A percentile compares a stretch with the other conserved stretches of the same genome.
Evolutionary conservation across 169 alveolate species (phyloP).

Genomic region (Eimeria maxima): DNA sequence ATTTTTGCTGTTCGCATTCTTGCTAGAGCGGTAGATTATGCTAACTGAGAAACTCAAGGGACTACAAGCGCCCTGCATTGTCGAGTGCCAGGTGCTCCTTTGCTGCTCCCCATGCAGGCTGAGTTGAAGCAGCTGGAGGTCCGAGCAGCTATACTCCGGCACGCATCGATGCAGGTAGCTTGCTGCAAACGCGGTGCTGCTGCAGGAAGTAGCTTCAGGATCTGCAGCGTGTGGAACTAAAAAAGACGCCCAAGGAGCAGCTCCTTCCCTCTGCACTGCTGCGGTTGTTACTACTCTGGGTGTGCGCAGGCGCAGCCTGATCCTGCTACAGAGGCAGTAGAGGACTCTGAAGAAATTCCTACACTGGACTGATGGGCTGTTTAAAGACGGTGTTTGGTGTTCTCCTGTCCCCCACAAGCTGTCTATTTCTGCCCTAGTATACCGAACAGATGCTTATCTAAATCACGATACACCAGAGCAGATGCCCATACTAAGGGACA

Average conservation of each 20-base stretch:
- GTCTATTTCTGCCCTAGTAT: not conserved
- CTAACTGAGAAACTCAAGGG: not conserved
- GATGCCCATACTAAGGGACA: too few relatives aligned
- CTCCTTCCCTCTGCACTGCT: not conserved
- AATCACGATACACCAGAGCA: not conserved
- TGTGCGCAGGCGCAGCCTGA: constrained; percentile 50
- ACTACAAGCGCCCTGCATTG: not conserved
- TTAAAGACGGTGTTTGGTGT: not conserved
- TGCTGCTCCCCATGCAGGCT: constrained; percentile 32
- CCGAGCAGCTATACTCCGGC: constrained; percentile 59
- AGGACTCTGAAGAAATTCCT: constrained; percentile 51
- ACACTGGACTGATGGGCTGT: constrained; percentile 36
- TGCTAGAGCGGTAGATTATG: too few relatives aligned
- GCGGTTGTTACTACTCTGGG: not conserved
- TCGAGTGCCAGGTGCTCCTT: not conserved
- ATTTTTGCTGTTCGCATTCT: not conserved
- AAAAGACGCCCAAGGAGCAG: not conserved
- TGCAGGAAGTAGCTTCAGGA: not conserved
- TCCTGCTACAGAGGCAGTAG: constrained; percentile 39
- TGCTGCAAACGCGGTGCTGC: not conserved
- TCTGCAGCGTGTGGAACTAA: not conserved
- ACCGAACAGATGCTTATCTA: not conserved
- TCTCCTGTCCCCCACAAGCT: not conserved
- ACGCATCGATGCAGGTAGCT: constrained; percentile 24
- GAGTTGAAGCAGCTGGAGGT: constrained; percentile 75